These are phyloP conservation scores for Aspergillus mulundensis DNA, from an alignment of 495 filamentous ascomycete species.

Conservation along the genomic window DNA sequence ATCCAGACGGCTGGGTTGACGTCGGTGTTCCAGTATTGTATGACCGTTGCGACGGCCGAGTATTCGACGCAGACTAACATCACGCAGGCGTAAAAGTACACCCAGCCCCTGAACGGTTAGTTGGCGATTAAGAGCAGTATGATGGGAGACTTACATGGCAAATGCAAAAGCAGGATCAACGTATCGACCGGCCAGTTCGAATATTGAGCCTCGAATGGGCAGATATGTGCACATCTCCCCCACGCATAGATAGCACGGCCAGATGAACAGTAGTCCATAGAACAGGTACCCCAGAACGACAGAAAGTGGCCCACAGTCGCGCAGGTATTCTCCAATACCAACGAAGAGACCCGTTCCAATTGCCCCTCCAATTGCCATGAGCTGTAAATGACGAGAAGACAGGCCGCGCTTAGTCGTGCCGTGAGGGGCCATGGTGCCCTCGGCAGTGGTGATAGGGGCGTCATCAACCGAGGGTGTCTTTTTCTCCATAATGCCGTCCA, in stretches of 20 bases:
- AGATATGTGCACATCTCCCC: constrained; percentile 70
- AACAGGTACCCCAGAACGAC: constrained; percentile 61
- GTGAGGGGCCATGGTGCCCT: constrained; percentile 22
- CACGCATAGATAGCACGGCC: constrained; percentile 35
- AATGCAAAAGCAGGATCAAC: constrained; percentile 68
- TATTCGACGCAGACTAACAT: constrained; percentile 62
- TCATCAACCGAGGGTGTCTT: constrained; percentile 15
- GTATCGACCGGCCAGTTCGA: constrained; percentile 66
- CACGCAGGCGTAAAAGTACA: constrained; percentile 34
- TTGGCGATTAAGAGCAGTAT: neutral
- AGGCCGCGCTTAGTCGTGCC: constrained; percentile 51
- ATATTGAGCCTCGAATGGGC: constrained; percentile 68
- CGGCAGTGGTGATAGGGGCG: constrained; percentile 15
- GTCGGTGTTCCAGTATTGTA: constrained; percentile 61
- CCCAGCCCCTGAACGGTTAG: constrained; percentile 27
- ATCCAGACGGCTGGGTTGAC: constrained; percentile 61
- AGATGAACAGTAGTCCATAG: constrained; percentile 30
- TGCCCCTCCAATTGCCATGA: constrained; percentile 72
- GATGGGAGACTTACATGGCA: constrained; percentile 42
- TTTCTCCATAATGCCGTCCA: constrained; percentile 21
- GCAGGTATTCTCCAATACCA: constrained; percentile 65
- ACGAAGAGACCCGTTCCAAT: constrained; percentile 76
- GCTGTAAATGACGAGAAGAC: constrained; percentile 59
- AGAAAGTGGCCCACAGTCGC: constrained; percentile 60
- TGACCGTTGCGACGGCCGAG: constrained; percentile 62